These are phyloP conservation scores for Diatrype stigma DNA, from an alignment of 2,329 filamentous ascomycete genomes.

Conservation along the genomic window DNA sequence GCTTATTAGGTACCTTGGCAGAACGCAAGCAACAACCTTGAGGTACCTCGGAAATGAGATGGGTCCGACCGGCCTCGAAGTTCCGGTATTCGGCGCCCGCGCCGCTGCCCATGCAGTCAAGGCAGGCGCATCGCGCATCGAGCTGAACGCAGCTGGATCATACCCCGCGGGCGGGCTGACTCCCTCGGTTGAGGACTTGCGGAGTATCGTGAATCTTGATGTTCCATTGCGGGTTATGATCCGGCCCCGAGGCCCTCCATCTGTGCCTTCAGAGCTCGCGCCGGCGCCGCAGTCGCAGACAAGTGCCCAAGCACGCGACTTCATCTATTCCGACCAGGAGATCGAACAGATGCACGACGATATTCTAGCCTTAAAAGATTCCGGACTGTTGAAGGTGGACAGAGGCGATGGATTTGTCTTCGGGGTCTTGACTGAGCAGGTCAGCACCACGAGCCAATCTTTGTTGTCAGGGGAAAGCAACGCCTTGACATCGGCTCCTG, in stretches of 20 bases:
- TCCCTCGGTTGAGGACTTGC: constrained; percentile 38
- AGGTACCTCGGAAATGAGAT: background rate
- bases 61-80: constrained; percentile 38
- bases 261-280: background rate
- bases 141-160: constrained; percentile 49
- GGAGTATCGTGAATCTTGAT: constrained; percentile 18
- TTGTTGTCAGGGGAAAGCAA: too few relatives aligned
- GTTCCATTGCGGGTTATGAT: constrained; percentile 52
- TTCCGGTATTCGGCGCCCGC: constrained; percentile 48
- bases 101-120: constrained; percentile 35
- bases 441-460: too few relatives aligned
- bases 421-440: constrained; percentile 35
- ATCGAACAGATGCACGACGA: constrained; percentile 37
- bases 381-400: constrained; percentile 31
- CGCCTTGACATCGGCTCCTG: too few relatives aligned
- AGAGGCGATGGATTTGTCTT: constrained; percentile 56
- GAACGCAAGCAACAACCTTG: too few relatives aligned
- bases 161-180: constrained; percentile 50
- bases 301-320: constrained; percentile 32
- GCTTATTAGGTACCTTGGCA: too few relatives aligned
- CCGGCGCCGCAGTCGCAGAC: constrained; percentile 13
- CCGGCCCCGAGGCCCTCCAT: constrained; percentile 40
- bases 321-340: constrained; percentile 45
- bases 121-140: constrained; percentile 46
- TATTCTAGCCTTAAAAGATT: constrained; percentile 34